Base-by-base conservation (phyloP, 164 flowering plant genomes). In the Annona squamosa region DNA sequence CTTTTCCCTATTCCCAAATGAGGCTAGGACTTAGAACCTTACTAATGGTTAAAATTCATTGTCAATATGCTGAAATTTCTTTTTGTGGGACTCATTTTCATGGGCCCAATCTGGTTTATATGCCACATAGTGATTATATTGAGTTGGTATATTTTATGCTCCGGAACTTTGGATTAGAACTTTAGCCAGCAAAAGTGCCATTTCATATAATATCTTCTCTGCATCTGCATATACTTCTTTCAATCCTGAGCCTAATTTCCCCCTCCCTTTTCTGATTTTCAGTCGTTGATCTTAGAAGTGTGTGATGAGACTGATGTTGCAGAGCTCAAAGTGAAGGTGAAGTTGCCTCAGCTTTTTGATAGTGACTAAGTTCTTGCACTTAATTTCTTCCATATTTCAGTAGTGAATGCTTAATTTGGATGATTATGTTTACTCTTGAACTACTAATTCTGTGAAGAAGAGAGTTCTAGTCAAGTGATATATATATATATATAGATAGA, bases 251-350 rank as follows among this genome's bases (percentile, higher is more conserved):
- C 45, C 4, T 42, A 10, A n/a, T 42, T 10, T 48, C 3, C n/a
- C 16, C 44, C 18, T 43, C 59, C 7, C 46, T 62, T 69, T 44
- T 71, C 48, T 78, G 71, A 5, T 7, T 79, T 48, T 59, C 84
- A 93, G 98, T 88, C 82, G 68, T 69, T 90, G 75, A 67, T 91
- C 56, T 72, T 80, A 41, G 94, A 91, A 75, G 91, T 93, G 46
- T 93, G 98, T 81, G 98, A 91, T 48, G 92, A 87, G 83, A 90
- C 97, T 42, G 82, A 87, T 77, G 74, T 93, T 74, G 97, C 94
- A 65, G 96, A 91, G 79, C 85, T 93, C 68, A 93, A 91, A 79
- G 68, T 93, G 47, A 93, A 91, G 92, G 98, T 90, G 69, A 61
- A 70, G 57, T 56, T 76, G 0, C 73, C 42, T 43, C 45, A 4